Evolutionary conservation across 495 filamentous ascomycete species (phyloP), one percentile per base, ranked within the genome.

Genomic region (Clavariopsis aquatica): DNA sequence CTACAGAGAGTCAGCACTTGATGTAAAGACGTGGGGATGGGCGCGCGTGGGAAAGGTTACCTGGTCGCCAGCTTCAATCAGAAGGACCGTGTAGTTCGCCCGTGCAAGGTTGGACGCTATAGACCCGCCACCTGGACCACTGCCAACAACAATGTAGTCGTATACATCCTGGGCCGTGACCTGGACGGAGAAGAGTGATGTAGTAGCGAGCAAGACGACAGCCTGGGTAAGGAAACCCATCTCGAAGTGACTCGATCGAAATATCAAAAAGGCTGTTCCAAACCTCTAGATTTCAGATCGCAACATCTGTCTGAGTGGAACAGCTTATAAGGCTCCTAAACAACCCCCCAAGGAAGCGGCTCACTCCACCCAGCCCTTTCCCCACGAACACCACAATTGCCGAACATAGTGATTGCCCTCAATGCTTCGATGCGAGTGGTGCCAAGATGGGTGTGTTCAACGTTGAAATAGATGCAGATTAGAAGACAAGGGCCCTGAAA

Each of bases 111-210:
- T 61, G 28, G 65, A 54, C 0, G 69, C 69, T 2, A 71, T 38
- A 7, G 71, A 62, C 7, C 65, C 69, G 19, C 71, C 71, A 19
- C 71, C 71, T 9, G 71, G 59, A 0, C 71, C 71, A 26, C 49
- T 59, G 12, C 71, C 71, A 13, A 73, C 69, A 4, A 73, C 69
- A 31, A 73, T 62, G 62, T 71, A 73, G 20, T 73, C 71, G 49
- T 73, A 73, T 19, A 34, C 46, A 36, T 60, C 64, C 19, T 52
- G 46, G 4, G 63, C 63, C 17, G 41, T 22, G 26, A 24, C 51
- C 13, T 23, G 28, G 29, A 19, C 8, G 12, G 49, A 15, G 49
- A 62, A 17, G 5, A 64, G 43, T 10, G 38, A 27, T 1, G 34
- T 2, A 1, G 52, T 13, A 23, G 54, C 23, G 26, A 65, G 62